phyloP scores from a whole-genome alignment of 192 early-diverging fungal genomes.

The Coemansia sp. region DNA sequence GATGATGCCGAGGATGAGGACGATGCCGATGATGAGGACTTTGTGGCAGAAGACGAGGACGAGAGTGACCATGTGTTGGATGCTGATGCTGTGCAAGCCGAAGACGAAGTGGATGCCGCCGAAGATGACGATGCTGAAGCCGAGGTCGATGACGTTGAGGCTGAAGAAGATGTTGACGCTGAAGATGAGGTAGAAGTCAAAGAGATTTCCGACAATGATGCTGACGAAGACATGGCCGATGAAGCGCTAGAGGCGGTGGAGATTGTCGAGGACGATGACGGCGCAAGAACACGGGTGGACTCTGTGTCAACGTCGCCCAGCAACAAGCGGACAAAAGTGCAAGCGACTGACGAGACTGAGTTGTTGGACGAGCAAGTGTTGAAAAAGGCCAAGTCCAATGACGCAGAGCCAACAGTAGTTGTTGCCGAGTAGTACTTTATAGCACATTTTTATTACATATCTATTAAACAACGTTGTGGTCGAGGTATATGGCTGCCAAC shows the following conservation, averaged over 20 bases:
- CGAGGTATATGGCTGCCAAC: conserved; percentile 30
- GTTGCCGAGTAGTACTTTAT: conserved; percentile 5
- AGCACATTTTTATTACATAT: not conserved
- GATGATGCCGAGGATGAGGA: conserved; percentile 9
- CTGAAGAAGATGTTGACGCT: too few species aligned
- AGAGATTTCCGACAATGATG: conserved; percentile 12
- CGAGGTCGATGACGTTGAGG: too few species aligned
- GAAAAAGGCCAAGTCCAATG: conserved; percentile 21
- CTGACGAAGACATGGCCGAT: conserved; percentile 2
- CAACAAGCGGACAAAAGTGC: conserved; percentile 19
- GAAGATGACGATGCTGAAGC: not conserved
- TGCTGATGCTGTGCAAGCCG: conserved; percentile 12
- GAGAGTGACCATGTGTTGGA: conserved; percentile 36
- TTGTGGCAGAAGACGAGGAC: conserved; percentile 40
- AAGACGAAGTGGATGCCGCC: conserved; percentile 10
- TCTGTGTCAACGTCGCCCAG: conserved; percentile 17
- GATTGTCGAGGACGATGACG: conserved; percentile 13
- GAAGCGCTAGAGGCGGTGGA: not conserved
- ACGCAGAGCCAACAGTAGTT: not conserved
- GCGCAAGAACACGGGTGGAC: conserved; percentile 10
- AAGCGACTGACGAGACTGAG: not conserved
- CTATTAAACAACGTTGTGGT: conserved; percentile 35
- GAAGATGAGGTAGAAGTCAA: conserved; percentile 37
- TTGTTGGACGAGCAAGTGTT: conserved; percentile 8
- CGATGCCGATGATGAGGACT: conserved; percentile 35